Percentiles rank a stretch among this genome's conserved stretches.
phyloP scores from a whole-genome alignment of 768 basidiomycete genomes.

The Naganishia friedmannii region DNA sequence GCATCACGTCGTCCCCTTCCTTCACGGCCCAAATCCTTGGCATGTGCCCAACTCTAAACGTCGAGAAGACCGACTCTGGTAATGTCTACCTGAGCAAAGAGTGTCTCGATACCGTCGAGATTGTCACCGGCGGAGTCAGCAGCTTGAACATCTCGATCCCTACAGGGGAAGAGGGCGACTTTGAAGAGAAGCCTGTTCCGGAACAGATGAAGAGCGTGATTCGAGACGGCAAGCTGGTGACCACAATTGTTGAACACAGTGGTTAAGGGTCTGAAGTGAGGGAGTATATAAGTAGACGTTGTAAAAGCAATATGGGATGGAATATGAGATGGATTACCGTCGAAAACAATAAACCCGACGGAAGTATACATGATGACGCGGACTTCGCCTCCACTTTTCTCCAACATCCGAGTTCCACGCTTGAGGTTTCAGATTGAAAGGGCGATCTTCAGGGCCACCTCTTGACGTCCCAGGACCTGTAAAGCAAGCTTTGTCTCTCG shows the following conservation, averaged over 20 bases:
- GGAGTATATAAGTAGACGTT: not conserved
- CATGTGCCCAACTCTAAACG: conserved; percentile 80
- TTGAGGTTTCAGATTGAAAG: conserved; percentile 1
- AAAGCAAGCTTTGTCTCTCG: too few relatives aligned
- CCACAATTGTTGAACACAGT: conserved; percentile 80
- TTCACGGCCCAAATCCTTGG: conserved; percentile 91
- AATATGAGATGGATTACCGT: too few relatives aligned
- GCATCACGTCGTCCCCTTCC: conserved; percentile 84
- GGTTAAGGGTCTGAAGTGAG: conserved; percentile 40
- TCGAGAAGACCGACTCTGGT: conserved; percentile 92
- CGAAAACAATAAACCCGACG: not conserved
- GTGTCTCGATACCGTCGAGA: conserved; percentile 69
- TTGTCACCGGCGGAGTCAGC: conserved; percentile 91
- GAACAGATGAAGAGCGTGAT: conserved; percentile 92
- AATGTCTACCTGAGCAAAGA: conserved; percentile 87
- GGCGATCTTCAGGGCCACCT: too few relatives aligned
- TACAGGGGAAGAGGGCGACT: conserved; percentile 87
- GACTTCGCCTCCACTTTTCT: conserved; percentile 8
- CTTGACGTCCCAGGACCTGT: too few relatives aligned
- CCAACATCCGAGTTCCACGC: not conserved
- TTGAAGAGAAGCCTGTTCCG: conserved; percentile 81
- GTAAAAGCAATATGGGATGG: conserved; percentile 3
- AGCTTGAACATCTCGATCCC: conserved; percentile 86
- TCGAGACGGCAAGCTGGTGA: conserved; percentile 76
- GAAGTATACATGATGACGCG: not conserved